These are phyloP conservation scores for Saccharomyces hybrid DNA, from an alignment of 1,139 yeast genomes.

Conservation along the genomic window DNA sequence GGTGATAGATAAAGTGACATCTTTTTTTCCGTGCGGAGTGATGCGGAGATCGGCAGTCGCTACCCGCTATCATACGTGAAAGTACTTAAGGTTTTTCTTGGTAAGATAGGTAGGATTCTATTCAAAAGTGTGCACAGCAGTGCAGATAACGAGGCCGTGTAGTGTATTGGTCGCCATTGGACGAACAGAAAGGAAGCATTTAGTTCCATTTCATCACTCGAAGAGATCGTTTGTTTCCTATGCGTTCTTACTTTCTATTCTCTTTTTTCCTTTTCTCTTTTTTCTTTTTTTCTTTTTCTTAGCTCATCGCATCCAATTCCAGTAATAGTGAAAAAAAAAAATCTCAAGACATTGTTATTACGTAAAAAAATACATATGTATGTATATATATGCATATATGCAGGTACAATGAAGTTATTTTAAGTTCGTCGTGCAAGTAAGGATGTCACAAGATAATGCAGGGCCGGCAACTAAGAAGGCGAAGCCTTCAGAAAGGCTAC, in stretches of 20 bases:
- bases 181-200: constrained; percentile 1
- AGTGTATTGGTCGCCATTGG: background rate
- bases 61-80: background rate
- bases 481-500: constrained; percentile 10
- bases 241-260: background rate
- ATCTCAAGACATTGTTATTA: background rate
- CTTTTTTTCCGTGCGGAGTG: background rate
- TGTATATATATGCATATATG: background rate
- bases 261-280: background rate
- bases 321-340: background rate
- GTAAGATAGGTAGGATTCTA: background rate
- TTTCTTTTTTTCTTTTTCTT: background rate
- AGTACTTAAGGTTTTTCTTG: background rate
- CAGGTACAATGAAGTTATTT: background rate
- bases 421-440: background rate
- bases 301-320: background rate
- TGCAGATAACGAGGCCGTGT: background rate
- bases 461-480: constrained; percentile 2
- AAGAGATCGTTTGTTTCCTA: background rate
- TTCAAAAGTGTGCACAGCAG: background rate
- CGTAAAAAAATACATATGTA: background rate
- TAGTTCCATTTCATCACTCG: too few species aligned
- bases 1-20: background rate
- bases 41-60: background rate
- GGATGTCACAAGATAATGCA: background rate